Evolutionary conservation across 2,329 filamentous ascomycete genomes (phyloP), one percentile per base, ranked within the genome.

Genomic region (Aspergillus texensis): DNA sequence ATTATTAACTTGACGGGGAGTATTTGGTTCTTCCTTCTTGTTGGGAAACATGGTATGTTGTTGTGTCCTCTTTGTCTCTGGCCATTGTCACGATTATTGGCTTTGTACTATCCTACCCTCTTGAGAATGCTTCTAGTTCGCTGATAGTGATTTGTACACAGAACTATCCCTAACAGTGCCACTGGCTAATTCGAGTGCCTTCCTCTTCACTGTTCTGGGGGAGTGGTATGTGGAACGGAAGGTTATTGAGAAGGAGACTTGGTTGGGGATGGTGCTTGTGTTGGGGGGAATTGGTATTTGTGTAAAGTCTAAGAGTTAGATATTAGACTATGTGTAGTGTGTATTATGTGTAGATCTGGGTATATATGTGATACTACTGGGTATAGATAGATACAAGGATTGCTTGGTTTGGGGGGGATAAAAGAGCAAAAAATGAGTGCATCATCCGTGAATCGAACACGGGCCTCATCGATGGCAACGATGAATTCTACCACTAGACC

Each of bases 151-250:
- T 64, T 26, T 43, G 26, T 28, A 28, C 14, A 8, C 58, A 95
- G 94, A 98, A 78, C 76, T 98, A 70, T 97, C 93, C 74, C 82
- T 98, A 66, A 97, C 94, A 2, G 94, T 98, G 0, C 94, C 94
- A 1, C 95, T 98, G 66, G 94, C 94, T 1, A 98, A 98, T 74
- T 96, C 93, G 0, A 81, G 96, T 73, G 94, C 94, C 0, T 98
- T 98, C 71, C 79, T 98, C n/a, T 98, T 97, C 74, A 98, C 94
- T 0, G 94, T 97, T 2, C 74, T 97, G 14, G 94, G 94, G 0
- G 94, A 98, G 71, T 98, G 94, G 93, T 96, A 90, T 83, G 93
- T 94, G 0, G 94, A 97, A 72, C 88, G 88, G 65, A 98, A 97
- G 77, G 91, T 94, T 1, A 96, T 98, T 65, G 91, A 89, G 69